Evolutionary conservation across 2,329 filamentous ascomycete species (phyloP).

Genomic region (Periconia sp.): DNA sequence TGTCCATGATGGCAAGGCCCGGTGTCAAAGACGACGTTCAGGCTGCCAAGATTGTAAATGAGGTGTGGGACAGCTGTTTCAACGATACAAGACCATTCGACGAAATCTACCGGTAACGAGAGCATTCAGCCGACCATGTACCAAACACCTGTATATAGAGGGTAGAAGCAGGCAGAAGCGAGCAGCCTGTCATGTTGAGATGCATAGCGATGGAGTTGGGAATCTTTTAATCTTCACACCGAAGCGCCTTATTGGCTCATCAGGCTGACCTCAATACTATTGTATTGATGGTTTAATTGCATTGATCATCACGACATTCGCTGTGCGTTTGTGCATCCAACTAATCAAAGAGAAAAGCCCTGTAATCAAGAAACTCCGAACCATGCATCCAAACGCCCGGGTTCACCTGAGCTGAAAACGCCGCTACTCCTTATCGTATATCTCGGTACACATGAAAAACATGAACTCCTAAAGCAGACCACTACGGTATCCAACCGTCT

Average conservation of each 20-base stretch:
- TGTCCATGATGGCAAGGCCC: conserved; percentile 79
- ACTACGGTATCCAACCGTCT: too few relatives aligned
- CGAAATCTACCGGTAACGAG: conserved; percentile 88
- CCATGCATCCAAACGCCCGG: conserved; percentile 11
- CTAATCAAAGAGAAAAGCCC: too few relatives aligned
- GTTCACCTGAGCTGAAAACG: conserved; percentile 9
- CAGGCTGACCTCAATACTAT: not conserved
- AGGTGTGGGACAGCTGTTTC: conserved; percentile 99
- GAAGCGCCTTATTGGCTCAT: not conserved
- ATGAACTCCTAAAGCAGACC: conserved; percentile 9
- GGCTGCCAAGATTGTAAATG: conserved; percentile 86
- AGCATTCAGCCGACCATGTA: not conserved
- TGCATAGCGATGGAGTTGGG: conserved; percentile 26
- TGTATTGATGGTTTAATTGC: conserved; percentile 17
- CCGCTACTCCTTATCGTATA: too few relatives aligned
- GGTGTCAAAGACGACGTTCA: conserved; percentile 84
- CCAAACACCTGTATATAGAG: conserved; percentile 7
- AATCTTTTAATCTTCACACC: conserved; percentile 21
- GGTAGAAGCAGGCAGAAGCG: too few relatives aligned
- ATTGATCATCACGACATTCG: conserved; percentile 18
- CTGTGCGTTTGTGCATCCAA: too few relatives aligned
- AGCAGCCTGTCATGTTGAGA: too few relatives aligned
- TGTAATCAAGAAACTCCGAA: conserved; percentile 12
- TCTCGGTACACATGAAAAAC: conserved; percentile 21
- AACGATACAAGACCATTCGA: conserved; percentile 93